Percentiles rank a stretch among this genome's conserved stretches.
These are phyloP conservation scores for Ceratopteris richardii DNA, from an alignment of 75 land plant species.

Conservation along the genomic window DNA sequence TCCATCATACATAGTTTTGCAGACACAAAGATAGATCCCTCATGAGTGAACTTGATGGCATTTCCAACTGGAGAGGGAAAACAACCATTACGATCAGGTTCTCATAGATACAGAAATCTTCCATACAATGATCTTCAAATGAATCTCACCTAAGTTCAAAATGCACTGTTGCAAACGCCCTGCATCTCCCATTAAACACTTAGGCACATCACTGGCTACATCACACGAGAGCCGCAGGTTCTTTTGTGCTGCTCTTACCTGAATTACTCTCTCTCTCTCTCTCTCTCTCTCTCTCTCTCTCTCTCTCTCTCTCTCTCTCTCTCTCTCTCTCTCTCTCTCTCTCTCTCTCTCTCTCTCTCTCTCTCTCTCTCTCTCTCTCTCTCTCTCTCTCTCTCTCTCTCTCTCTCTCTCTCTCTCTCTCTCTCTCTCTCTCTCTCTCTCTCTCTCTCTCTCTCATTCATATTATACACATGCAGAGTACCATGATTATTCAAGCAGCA, in stretches of 20 bases:
- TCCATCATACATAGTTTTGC: slow-evolving; percentile 25
- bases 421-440: too few relatives aligned
- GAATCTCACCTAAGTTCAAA: slow-evolving; percentile 25
- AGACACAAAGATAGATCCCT: slow-evolving; percentile 29
- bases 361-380: too few relatives aligned
- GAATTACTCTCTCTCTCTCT: background rate
- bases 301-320: too few relatives aligned
- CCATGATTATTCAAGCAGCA: too few relatives aligned
- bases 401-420: too few relatives aligned
- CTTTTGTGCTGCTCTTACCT: slow-evolving; percentile 41
- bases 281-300: too few relatives aligned
- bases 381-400: too few relatives aligned
- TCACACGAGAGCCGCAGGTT: slow-evolving; percentile 32
- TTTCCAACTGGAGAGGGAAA: slow-evolving; percentile 32
- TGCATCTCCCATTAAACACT: slow-evolving; percentile 32
- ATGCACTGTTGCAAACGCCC: slow-evolving; percentile 40
- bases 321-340: too few relatives aligned
- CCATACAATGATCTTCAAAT: background rate
- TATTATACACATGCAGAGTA: too few relatives aligned
- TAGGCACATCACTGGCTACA: slow-evolving; percentile 26
- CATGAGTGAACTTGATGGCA: slow-evolving; percentile 43
- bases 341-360: too few relatives aligned
- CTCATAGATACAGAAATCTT: background rate
- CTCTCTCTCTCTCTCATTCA: too few relatives aligned
- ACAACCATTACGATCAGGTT: background rate